Evolutionary conservation across 1,284 basidiomycete species (phyloP).

Genomic region (Gymnopus androsaceus): DNA sequence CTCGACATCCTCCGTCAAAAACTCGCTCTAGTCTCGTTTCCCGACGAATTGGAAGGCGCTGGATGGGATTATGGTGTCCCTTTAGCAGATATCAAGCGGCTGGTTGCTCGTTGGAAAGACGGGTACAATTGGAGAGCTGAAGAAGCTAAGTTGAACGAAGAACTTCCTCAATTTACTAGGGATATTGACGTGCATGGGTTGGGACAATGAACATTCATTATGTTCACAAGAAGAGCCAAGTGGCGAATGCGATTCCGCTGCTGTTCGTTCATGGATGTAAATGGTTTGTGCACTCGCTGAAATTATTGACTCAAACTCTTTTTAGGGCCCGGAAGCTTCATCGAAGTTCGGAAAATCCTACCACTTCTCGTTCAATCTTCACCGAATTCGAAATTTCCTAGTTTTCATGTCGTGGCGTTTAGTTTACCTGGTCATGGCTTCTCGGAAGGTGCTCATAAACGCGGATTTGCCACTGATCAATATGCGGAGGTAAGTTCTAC

Average conservation of each 20-base stretch:
- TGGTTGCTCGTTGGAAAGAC: conserved; percentile 40
- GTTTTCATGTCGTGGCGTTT: conserved; percentile 58
- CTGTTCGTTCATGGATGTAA: conserved; percentile 51
- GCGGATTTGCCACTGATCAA: conserved; percentile 25
- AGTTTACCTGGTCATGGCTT: conserved; percentile 61
- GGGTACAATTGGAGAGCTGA: conserved; percentile 45
- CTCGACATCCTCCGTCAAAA: conserved; percentile 33
- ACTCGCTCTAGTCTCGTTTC: conserved; percentile 37
- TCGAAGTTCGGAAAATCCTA: conserved; percentile 56
- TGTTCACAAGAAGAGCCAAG: conserved; percentile 26
- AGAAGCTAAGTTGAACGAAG: conserved; percentile 41
- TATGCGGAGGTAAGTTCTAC: conserved; percentile 40
- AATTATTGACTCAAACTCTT: background rate
- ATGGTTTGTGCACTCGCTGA: conserved; percentile 18
- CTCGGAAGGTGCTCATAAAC: conserved; percentile 42
- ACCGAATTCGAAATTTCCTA: conserved; percentile 47
- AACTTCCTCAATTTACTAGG: conserved; percentile 30
- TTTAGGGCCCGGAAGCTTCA: conserved; percentile 62
- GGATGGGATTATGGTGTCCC: conserved; percentile 43
- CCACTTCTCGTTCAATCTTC: conserved; percentile 46
- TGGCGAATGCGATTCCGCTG: conserved; percentile 42
- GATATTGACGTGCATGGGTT: conserved; percentile 9
- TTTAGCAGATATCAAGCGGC: conserved; percentile 39
- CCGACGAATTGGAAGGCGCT: conserved; percentile 43
- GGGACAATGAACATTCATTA: conserved; percentile 13